Evolutionary conservation across 805 yeast species (phyloP), one percentile per base, ranked within the genome.

Genomic region (Cyberlindnera petersonii): DNA sequence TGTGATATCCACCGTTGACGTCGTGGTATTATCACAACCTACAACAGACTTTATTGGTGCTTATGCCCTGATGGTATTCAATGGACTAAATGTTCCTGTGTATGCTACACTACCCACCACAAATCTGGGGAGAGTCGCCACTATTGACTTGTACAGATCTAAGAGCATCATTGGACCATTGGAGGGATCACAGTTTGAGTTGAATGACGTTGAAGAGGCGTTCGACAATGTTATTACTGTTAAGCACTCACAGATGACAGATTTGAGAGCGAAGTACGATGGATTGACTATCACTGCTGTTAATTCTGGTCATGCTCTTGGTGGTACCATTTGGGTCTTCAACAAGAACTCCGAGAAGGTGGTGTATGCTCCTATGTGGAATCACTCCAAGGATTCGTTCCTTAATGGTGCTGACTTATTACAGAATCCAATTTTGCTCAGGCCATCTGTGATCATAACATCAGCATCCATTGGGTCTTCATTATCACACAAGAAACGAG

Each of bases 311-410:
- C 96, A 86, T 56, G 72, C 95, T 0, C 69, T 93, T 21, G 99
- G 99, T 45, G 98, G 98, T 11, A 78, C 95, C 0, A 77, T 89
- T 32, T 89, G 97, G 97, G 66, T 81, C 26, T 59, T 91, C 9
- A 72, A 74, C 31, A 79, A 80, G 40, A 79, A 82, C 44, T 74
- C 80, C 14, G 97, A 91, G 49, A 82, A 82, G 46, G 65, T 89
- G n/a, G 67, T 91, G 3, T 86, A 87, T 59, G 95, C 96, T 0
- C 88, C 93, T 2, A 78, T 84, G 31, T 93, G 98, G 98, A 91
- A 89, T 59, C 98, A 93, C 57, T 81, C 97, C 1, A 79, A 79
- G 48, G 98, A 91, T 55, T 74, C 86, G 0, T 88, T 88, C 50
- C 63, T 93, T 37, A 83, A 82, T 46, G 80, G 88, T 21, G 84